Evolutionary conservation across 1,284 basidiomycete genomes (phyloP), one percentile per base, ranked within the genome.

Genomic region (Thelephora terrestris): DNA sequence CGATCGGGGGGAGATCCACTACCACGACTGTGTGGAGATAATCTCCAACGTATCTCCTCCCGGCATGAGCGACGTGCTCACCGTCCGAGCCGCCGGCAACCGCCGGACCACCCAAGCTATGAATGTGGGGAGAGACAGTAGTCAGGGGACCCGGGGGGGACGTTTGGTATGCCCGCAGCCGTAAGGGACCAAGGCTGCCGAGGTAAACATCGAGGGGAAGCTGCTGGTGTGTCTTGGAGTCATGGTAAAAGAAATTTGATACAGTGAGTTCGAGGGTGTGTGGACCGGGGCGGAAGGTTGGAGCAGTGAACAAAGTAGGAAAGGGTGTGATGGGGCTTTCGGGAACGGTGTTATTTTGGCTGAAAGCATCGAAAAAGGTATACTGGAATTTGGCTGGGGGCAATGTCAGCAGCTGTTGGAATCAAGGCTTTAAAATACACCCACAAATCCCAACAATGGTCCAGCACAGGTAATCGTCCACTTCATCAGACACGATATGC

Each of bases 401-500:
- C 21, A 12, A 18, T 14, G 2, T 23, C 16, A 25, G 16, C 12
- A n/a, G 6, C 25, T 2, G 12, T 12, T 4, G 12, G n/a, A 37
- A 20, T 29, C 34, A 43, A 18, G 27, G 42, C 21, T 32, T 14
- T 23, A 23, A 18, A 43, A 47, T 34, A 32, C 9, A 78, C 91
- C 67, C 67, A 93, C 91, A 91, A 47, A 96, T 93, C 45, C 93
- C 90, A 52, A 93, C 90, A 55, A 97, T 92, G 7, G 91, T 92
- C 93, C 93, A 97, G 60, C 90, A 91, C 51, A 94, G 74, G 68
- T 90, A 92, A 61, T 97, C 93, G 60, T 95, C 91, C 12, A 96
- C 90, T 63, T 91, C 87, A 58, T 93, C 91, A 20, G 78, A 80
- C 46, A 84, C 74, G 25, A 77, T 65, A 44, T 76, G 77, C 38